These are phyloP conservation scores for Macrolepiota albuminosa DNA, from an alignment of 768 basidiomycete genomes.

Conservation along the genomic window DNA sequence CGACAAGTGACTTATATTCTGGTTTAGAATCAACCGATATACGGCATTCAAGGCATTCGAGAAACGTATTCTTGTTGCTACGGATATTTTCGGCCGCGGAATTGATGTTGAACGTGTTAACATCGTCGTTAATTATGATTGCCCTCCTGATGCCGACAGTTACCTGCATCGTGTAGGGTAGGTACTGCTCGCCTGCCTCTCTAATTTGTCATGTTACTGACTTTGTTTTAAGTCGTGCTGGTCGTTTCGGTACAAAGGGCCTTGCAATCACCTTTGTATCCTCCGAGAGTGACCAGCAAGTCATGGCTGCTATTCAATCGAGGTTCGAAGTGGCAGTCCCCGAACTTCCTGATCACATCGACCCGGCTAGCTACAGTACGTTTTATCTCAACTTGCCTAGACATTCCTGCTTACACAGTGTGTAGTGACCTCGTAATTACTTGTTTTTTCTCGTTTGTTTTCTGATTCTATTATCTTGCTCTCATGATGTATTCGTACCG, in stretches of 20 bases:
- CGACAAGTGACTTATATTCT: conserved; percentile 6
- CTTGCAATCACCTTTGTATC: conserved; percentile 97
- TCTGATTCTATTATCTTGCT: conserved; percentile 4
- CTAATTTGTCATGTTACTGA: background rate
- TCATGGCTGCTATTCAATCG: conserved; percentile 92
- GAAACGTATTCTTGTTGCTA: conserved; percentile 97
- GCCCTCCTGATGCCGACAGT: conserved; percentile 94
- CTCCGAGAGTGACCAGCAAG: conserved; percentile 87
- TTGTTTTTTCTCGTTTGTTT: conserved; percentile 1
- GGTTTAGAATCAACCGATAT: conserved; percentile 81
- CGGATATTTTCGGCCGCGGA: conserved; percentile 98
- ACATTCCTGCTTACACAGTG: background rate
- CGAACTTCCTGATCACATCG: conserved; percentile 90
- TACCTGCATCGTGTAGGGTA: conserved; percentile 98
- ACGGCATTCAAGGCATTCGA: conserved; percentile 99
- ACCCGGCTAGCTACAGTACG: conserved; percentile 93
- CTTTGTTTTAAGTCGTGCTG: conserved; percentile 70
- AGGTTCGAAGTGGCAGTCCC: conserved; percentile 97
- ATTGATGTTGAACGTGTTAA: conserved; percentile 99
- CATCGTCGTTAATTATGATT: conserved; percentile 99
- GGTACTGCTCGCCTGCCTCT: conserved; percentile 18
- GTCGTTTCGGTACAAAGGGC: conserved; percentile 99
- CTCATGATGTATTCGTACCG: conserved; percentile 12
- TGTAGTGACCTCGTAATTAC: conserved; percentile 22
- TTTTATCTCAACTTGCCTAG: conserved; percentile 16